Base-by-base conservation (phyloP, 306 rosid genomes). In the Casuarina cunninghamiana region DNA sequence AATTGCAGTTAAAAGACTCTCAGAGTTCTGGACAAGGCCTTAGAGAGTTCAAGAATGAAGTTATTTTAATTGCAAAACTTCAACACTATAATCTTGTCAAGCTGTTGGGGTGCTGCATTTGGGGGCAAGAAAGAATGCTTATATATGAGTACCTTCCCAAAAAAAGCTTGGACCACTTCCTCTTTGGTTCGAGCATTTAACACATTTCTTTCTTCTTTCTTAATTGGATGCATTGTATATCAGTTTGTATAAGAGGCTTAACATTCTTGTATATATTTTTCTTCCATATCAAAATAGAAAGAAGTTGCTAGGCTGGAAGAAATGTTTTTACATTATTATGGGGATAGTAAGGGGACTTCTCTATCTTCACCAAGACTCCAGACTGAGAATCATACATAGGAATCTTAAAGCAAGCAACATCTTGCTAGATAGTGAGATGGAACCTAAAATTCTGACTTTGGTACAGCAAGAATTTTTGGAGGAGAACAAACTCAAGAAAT, bases 311-410 rank as follows among this genome's bases (percentile, higher is more conserved):
- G 73, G 83, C 71, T 88, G 91, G 89, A 71, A 85, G 76, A 78
- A 73, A 72, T 78, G 91, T 73, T 39, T 73, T 37, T 83, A 83
- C 69, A 85, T 88, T 61, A 79, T 88, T 44, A 78, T 78, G 11
- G 91, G 89, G 49, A 88, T 85, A 48, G 91, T 86, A 57, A 73
- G 91, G 15, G 91, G 91, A 61, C 83, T 88, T 70, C 81, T 85
- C 49, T 88, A 88, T 74, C 89, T 88, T 60, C 91, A 88, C 19
- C 73, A 87, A 82, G 91, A 88, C 74, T 85, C 91, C 32, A 80
- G 84, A 19, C 66, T 88, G 2, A 86, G 87, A 53, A 74, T 86
- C 60, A 65, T 86, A 35, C 89, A 86, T 75, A 75, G 83, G 75
- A 86, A 87, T 67, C 62, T 87, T 10, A 87, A 84, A 76, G 84